These are phyloP conservation scores for Hypericum perforatum DNA, from an alignment of 345 rosid species.

Conservation along the genomic window DNA sequence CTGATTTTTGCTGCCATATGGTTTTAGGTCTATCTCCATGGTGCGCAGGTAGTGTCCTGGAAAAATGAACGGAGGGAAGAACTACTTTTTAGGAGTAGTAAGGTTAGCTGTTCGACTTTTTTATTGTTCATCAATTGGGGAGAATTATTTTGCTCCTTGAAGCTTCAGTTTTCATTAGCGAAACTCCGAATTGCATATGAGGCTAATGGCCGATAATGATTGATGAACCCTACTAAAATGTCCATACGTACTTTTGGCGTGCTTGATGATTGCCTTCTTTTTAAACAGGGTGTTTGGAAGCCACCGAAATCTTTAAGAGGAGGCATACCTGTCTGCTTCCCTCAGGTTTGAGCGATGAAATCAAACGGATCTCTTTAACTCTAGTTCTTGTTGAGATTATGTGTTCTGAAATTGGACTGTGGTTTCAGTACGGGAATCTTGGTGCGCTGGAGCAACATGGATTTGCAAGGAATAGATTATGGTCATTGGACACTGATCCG, in stretches of 20 bases:
- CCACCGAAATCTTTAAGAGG: conserved; percentile 72
- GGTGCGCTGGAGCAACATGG: conserved; percentile 84
- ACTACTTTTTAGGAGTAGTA: conserved; percentile 72
- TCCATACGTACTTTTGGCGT: neutral
- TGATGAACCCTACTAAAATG: neutral
- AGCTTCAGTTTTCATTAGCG: conserved; percentile 1
- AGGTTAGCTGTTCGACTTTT: conserved; percentile 32
- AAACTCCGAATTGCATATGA: neutral
- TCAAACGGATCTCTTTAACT: conserved; percentile 2
- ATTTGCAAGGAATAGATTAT: conserved; percentile 69
- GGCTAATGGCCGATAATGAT: neutral
- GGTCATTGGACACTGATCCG: conserved; percentile 73
- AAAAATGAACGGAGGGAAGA: conserved; percentile 82
- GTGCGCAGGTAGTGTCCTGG: conserved; percentile 95
- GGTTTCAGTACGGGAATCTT: conserved; percentile 61
- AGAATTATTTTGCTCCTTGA: neutral
- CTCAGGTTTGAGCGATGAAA: conserved; percentile 54
- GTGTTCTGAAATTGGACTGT: conserved; percentile 13
- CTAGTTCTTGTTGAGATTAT: conserved; percentile 1
- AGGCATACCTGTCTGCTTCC: conserved; percentile 84
- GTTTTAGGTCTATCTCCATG: conserved; percentile 76
- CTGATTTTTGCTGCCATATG: conserved; percentile 11
- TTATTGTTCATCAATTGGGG: neutral
- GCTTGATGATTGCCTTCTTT: conserved; percentile 2
- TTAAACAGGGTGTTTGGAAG: conserved; percentile 52